A percentile compares a stretch with the other conserved stretches of the same genome.
Conservation (phyloP, 345 rosid genomes). For the Raphanus raphanistrum region DNA sequence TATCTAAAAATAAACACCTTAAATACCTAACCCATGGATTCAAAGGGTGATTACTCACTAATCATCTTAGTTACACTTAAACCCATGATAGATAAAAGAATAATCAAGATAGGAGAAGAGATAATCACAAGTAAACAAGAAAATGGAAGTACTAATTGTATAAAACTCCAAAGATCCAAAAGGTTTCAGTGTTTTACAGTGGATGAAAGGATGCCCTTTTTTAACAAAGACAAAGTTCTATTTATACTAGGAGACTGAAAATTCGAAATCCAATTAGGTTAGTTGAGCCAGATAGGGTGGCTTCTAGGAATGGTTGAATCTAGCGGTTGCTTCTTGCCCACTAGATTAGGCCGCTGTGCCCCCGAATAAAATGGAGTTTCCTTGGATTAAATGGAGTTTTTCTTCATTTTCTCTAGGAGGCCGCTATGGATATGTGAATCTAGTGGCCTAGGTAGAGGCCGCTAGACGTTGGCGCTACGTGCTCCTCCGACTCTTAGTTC, state of each 20-base stretch:
- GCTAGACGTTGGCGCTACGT: not conserved
- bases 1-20: not conserved
- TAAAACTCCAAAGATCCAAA: not conserved
- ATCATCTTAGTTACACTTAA: not conserved
- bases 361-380: too few relatives aligned
- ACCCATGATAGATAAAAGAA: not conserved
- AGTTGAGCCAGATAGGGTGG: too few relatives aligned
- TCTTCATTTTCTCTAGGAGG: too few relatives aligned
- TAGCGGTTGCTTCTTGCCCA: too few relatives aligned
- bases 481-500: not conserved
- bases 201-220: not conserved
- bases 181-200: not conserved
- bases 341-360: too few relatives aligned
- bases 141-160: not conserved
- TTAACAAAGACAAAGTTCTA: not conserved
- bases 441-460: too few relatives aligned
- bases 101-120: not conserved
- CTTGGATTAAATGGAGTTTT: too few relatives aligned
- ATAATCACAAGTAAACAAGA: not conserved
- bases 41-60: not conserved
- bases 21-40: not conserved
- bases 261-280: not conserved
- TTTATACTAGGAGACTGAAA: not conserved
- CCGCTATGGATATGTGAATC: too few relatives aligned
- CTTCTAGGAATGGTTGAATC: too few relatives aligned